These are phyloP conservation scores for Diaporthe helianthi DNA, from an alignment of 2,329 filamentous ascomycete genomes.

Conservation along the genomic window DNA sequence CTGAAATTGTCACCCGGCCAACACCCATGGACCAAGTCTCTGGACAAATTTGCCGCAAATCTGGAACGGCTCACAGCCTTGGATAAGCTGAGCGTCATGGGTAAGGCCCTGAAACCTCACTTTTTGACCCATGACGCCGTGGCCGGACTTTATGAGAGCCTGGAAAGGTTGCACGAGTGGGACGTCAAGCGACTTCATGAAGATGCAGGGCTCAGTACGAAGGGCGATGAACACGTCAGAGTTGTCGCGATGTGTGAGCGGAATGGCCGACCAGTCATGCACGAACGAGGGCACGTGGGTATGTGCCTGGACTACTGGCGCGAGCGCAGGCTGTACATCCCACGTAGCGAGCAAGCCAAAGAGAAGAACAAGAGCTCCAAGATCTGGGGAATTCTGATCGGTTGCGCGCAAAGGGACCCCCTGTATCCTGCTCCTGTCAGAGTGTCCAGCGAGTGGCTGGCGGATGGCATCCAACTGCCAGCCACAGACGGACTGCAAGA, in stretches of 20 bases:
- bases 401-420: conserved; percentile 61
- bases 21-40: conserved; percentile 71
- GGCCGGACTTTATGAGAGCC: conserved; percentile 73
- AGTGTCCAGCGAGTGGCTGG: conserved; percentile 78
- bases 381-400: conserved; percentile 73
- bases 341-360: conserved; percentile 16
- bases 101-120: conserved; percentile 49
- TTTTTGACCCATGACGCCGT: conserved; percentile 82
- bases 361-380: conserved; percentile 52
- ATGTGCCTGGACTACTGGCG: conserved; percentile 82
- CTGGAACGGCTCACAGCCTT: conserved; percentile 72
- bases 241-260: conserved; percentile 71
- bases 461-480: conserved; percentile 63
- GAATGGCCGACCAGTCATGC: conserved; percentile 75
- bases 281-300: conserved; percentile 71
- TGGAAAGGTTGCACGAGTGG: conserved; percentile 74
- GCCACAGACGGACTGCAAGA: conserved; percentile 47
- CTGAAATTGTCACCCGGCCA: conserved; percentile 66
- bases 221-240: conserved; percentile 57
- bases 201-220: conserved; percentile 52
- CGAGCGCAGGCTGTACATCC: conserved; percentile 55
- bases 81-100: conserved; percentile 73
- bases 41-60: conserved; percentile 75
- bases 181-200: conserved; percentile 67
- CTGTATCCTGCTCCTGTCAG: conserved; percentile 65